Conservation (phyloP, 2,329 filamentous ascomycete species). For the Neofusicoccum ribis region DNA sequence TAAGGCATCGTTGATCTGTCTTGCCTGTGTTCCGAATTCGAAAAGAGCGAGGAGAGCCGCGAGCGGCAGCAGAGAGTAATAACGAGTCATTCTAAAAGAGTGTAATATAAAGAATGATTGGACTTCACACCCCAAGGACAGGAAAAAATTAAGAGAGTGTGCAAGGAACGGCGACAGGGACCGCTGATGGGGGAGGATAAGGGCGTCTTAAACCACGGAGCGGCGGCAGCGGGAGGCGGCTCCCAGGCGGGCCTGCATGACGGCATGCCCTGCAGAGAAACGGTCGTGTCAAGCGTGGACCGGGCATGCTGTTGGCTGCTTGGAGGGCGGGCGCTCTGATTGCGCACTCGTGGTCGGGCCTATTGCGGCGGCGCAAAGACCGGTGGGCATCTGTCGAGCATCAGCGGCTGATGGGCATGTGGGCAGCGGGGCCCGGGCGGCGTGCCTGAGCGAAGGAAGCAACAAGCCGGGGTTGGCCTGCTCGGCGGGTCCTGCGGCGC, state of each 20-base stretch:
- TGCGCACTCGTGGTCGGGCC: neutral
- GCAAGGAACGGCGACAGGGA: neutral
- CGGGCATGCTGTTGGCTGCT: conserved; percentile 5
- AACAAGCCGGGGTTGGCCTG: neutral
- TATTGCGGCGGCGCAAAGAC: conserved; percentile 2
- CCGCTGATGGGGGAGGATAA: neutral
- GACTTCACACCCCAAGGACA: neutral
- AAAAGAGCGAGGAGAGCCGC: conserved; percentile 6
- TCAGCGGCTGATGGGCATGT: neutral
- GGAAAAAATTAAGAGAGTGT: conserved; percentile 13
- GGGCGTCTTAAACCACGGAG: neutral
- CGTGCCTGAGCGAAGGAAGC: neutral
- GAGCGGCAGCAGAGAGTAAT: conserved; percentile 8
- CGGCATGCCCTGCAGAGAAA: neutral
- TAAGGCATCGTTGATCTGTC: conserved; percentile 8
- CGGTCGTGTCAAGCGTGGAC: neutral
- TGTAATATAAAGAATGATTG: neutral
- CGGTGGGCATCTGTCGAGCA: neutral
- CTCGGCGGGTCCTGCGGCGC: neutral
- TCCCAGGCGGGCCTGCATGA: neutral
- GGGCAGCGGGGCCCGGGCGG: neutral
- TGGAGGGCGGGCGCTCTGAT: neutral
- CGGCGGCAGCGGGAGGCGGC: neutral
- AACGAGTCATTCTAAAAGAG: conserved; percentile 10
- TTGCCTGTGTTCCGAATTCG: neutral